Evolutionary conservation across 2,329 filamentous ascomycete species (phyloP).

Genomic region (Bipolaris zeicola): DNA sequence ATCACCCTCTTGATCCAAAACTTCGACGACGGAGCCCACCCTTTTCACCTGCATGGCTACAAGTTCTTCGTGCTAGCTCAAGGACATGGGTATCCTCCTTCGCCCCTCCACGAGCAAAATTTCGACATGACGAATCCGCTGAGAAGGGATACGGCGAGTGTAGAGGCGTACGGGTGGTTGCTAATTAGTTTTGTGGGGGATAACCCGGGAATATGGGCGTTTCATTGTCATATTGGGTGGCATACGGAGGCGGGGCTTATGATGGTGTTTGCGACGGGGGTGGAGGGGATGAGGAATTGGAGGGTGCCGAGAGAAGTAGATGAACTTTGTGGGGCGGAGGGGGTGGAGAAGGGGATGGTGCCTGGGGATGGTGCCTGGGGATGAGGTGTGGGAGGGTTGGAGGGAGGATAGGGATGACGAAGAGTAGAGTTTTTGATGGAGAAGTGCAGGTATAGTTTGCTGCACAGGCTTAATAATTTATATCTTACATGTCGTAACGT

Average conservation of each 20-base stretch:
- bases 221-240: constrained; percentile 81
- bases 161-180: constrained; percentile 69
- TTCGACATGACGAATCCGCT: constrained; percentile 52
- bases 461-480: neutral
- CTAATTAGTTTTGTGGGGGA: constrained; percentile 65
- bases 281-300: constrained; percentile 53
- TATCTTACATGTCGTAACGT: constrained; percentile 5
- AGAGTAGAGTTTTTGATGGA: neutral
- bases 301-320: constrained; percentile 54
- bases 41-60: constrained; percentile 53
- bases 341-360: constrained; percentile 50
- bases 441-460: neutral
- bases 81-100: constrained; percentile 47
- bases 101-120: constrained; percentile 50
- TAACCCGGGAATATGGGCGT: constrained; percentile 65
- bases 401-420: constrained; percentile 10
- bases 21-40: constrained; percentile 36
- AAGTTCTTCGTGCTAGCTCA: constrained; percentile 10
- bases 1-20: constrained; percentile 45
- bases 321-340: constrained; percentile 55
- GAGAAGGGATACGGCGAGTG: constrained; percentile 70
- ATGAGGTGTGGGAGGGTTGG: constrained; percentile 54
- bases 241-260: constrained; percentile 42
- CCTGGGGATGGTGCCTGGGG: constrained; percentile 60
- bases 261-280: constrained; percentile 63